Percentiles rank a stretch among this genome's conserved stretches.
These are phyloP conservation scores for Gynochthodes officinalis DNA, from an alignment of 257 asterid genomes.

Conservation along the genomic window DNA sequence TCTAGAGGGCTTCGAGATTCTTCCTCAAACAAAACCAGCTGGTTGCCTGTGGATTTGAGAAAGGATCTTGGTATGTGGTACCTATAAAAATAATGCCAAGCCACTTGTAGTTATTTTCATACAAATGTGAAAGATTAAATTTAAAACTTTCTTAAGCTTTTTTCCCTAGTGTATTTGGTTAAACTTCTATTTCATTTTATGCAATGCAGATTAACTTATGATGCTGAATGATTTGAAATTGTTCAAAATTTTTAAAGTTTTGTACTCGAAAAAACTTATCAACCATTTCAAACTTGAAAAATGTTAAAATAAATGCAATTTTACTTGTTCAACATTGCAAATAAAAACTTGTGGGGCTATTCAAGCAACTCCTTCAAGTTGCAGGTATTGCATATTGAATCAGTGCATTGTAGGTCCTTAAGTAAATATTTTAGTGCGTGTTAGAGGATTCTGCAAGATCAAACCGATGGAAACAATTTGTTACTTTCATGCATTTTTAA, in stretches of 20 bases:
- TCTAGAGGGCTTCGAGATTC: constrained; percentile 66
- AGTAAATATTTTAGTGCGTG: too few species aligned
- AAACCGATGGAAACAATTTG: not conserved
- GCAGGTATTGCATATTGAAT: too few species aligned
- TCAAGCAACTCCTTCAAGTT: too few species aligned
- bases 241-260: not conserved
- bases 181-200: not conserved
- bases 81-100: constrained; percentile 38
- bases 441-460: not conserved
- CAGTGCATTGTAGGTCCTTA: too few species aligned
- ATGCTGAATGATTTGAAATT: not conserved
- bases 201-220: not conserved
- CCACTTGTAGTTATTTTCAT: too few species aligned
- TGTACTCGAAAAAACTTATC: not conserved
- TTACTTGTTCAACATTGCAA: too few species aligned
- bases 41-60: constrained; percentile 56
- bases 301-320: not conserved
- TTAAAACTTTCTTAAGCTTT: not conserved
- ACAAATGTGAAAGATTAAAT: not conserved
- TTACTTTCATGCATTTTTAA: too few species aligned
- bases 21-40: constrained; percentile 71
- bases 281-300: not conserved
- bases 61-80: constrained; percentile 82
- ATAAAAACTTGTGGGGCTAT: too few species aligned
- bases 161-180: not conserved